These are phyloP conservation scores for Thielaviopsis euricoi DNA, from an alignment of 2,329 filamentous ascomycete species.

Conservation along the genomic window DNA sequence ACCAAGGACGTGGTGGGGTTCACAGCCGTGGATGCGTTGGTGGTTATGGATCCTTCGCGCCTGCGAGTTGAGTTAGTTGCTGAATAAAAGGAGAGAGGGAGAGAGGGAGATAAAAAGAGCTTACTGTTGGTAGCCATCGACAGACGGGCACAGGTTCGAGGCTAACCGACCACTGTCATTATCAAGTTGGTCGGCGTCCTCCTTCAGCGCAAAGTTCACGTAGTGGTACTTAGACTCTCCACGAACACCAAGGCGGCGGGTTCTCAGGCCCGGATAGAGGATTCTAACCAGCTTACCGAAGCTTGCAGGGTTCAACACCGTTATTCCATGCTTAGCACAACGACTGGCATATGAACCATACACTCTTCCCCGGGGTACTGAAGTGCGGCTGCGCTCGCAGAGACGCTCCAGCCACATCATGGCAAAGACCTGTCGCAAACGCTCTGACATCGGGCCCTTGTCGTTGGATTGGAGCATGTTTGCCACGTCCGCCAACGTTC, in stretches of 20 bases:
- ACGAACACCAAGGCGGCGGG: conserved; percentile 74
- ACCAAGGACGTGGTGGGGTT: neutral
- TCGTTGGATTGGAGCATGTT: conserved; percentile 64
- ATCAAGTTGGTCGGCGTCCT: conserved; percentile 23
- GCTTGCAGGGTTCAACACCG: conserved; percentile 87
- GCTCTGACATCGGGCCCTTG: conserved; percentile 63
- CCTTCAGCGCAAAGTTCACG: conserved; percentile 45
- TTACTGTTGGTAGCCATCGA: neutral
- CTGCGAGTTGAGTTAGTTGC: neutral
- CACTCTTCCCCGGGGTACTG: conserved; percentile 80
- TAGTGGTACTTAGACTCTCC: conserved; percentile 99
- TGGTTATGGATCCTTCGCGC: neutral
- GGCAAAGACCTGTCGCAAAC: conserved; percentile 71
- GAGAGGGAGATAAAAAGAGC: neutral
- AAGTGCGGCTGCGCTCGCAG: conserved; percentile 60
- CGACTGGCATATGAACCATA: conserved; percentile 90
- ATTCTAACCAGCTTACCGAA: conserved; percentile 96
- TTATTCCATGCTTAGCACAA: conserved; percentile 85
- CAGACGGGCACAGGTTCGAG: neutral
- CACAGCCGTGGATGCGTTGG: neutral
- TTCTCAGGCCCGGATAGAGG: conserved; percentile 89
- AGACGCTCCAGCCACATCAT: conserved; percentile 72
- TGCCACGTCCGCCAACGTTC: conserved; percentile 54
- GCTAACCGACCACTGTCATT: conserved; percentile 3
- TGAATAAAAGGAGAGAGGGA: no score